Conservation (phyloP, 306 rosid species). For the Castanea sativa region DNA sequence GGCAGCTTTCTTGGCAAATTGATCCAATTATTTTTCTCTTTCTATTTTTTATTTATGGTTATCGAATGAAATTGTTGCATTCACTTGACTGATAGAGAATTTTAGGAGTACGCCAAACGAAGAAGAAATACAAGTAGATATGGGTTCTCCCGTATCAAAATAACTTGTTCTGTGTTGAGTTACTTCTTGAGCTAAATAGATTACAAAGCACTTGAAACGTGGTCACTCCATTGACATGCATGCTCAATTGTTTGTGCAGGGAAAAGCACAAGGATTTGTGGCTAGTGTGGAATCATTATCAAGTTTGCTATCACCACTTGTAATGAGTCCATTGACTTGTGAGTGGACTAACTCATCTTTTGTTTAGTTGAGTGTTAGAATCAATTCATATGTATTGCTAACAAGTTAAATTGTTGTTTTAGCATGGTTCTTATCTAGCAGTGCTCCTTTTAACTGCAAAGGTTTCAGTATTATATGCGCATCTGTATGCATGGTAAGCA, state of each 20-base stretch:
- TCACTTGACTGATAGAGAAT: not conserved
- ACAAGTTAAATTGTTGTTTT: constrained; percentile 20
- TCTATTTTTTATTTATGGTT: too few species aligned
- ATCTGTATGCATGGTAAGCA: constrained; percentile 61
- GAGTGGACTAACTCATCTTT: constrained; percentile 21
- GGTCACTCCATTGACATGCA: not conserved
- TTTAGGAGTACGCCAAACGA: too few species aligned
- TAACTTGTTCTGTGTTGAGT: too few species aligned
- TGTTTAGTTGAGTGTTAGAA: not conserved
- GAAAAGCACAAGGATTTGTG: constrained; percentile 75
- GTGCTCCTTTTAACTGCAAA: constrained; percentile 83
- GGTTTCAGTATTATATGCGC: constrained; percentile 77
- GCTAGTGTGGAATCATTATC: constrained; percentile 76
- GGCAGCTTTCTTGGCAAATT: not conserved
- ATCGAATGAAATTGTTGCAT: too few species aligned
- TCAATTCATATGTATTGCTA: not conserved
- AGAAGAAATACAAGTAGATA: too few species aligned
- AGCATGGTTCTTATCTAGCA: constrained; percentile 68
- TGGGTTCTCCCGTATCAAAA: too few species aligned
- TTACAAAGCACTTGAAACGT: too few species aligned
- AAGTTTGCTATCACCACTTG: constrained; percentile 68
- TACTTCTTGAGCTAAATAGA: too few species aligned
- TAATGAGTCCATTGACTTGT: constrained; percentile 82
- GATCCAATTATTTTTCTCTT: not conserved
- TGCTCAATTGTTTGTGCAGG: constrained; percentile 28